Base-by-base conservation (phyloP, 371 early-diverging fungal genomes). In the Mortierella sp. region DNA sequence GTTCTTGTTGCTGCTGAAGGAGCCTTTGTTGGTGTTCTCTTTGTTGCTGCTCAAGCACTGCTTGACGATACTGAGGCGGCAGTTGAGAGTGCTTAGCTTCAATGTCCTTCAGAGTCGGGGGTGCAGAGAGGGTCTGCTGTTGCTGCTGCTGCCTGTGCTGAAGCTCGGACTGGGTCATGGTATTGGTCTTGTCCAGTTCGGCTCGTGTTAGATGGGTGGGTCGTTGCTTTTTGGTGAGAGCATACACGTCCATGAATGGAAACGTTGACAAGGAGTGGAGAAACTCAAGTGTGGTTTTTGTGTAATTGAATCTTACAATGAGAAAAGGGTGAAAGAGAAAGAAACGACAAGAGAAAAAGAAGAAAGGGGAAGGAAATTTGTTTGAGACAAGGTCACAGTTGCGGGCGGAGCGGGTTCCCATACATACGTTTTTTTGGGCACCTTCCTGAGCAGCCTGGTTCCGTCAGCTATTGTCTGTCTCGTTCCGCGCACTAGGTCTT, bases 141-240 rank as follows among this genome's bases (percentile, higher is more conserved):
- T 57, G 57, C 27, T 56, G 65, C 26, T 52, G 57, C 12, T 54
- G 64, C 27, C 51, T 47, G 42, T 49, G 61, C 37, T 34, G 53
- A 27, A 30, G 57, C 15, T 57, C 47, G 6, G n/a, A 37, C 37
- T 57, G 56, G 54, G 55, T 50, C 64, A 63, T 78, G 52, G 67
- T 56, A 37, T 78, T 30, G 17, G 63, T 34, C 43, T 53, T 62
- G 60, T 63, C 52, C 9, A 61, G 34, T 60, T 72, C 66, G 42
- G 70, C 88, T 49, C 84, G 78, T 28, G 88, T 86, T 26, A 88
- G 65, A 55, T 83, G 86, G 12, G 86, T 84, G 32, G 88, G 86
- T 49, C 86, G 80, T 68, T 86, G 83, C 54, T 88, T 88, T 56
- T 82, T 81, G 43, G 86, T 85, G 27, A 88, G 69, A 44, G 86